Base-by-base conservation (phyloP, 2,329 filamentous ascomycete species). In the Hypoxylon sp. region DNA sequence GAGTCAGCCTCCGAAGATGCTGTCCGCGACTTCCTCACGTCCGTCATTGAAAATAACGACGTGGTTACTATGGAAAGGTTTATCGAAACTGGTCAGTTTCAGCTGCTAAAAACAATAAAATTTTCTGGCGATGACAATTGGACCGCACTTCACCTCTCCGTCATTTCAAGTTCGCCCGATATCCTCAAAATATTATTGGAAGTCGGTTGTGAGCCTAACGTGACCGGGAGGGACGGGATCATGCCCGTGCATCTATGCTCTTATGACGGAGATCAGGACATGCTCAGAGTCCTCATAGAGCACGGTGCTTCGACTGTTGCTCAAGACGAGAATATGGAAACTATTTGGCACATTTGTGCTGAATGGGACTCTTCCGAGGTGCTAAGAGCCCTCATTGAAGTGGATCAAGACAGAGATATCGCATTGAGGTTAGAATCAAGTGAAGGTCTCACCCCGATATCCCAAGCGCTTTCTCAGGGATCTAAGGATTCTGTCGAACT, bases 311-410 rank as follows among this genome's bases (percentile, higher is more conserved):
- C 42, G 17, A 47, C 42, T 24, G 10, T 11, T 24, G 22, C 22
- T 11, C 42, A 47, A 8, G 42, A 47, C 17, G 17, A 19, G 6
- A 17, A 19, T 17, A 3, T 47, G 17, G 22, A 47, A 17, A 47
- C 42, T 24, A 47, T 47, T 11, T 47, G 42, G 42, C 42, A 47
- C 17, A 17, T 24, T 11, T 47, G 42, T 47, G 42, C 42, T 47
- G 5, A 24, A 11, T 19, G 17, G 17, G 42, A 24, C 42, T 47
- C 14, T 24, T 8, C 11, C 17, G 17, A 47, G 22, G 17, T 24
- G 11, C 42, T 47, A 24, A 47, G 11, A 19, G 42, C 8, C 17
- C 42, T 47, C 11, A 17, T 47, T 9, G 42, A 47, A 24, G n/a
- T 22, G 17, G 42, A 47, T 13, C 17, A 22, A 13, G 42, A 47